Percentiles rank a stretch among this genome's conserved stretches.
Conservation (phyloP, 2,329 filamentous ascomycete genomes). For the Monosporascus sp. region DNA sequence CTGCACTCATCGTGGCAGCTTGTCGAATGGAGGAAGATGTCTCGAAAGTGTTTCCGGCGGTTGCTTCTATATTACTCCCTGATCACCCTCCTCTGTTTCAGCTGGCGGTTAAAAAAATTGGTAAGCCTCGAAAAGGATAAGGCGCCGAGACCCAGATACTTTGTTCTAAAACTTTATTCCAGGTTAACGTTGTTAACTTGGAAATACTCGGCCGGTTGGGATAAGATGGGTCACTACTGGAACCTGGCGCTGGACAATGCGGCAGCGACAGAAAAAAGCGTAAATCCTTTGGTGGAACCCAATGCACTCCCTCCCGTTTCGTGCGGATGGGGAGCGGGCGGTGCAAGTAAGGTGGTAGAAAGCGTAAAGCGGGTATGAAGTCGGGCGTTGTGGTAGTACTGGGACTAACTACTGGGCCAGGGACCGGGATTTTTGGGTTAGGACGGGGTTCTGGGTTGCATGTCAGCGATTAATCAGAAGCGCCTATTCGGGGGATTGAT, state of each 20-base stretch:
- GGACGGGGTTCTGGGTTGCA: too few species aligned
- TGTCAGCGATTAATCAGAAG: too few species aligned
- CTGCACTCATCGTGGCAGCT: conserved; percentile 55
- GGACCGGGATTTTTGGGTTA: too few species aligned
- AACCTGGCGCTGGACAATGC: neutral
- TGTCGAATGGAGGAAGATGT: neutral
- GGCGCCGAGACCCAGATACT: neutral
- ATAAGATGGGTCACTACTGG: neutral
- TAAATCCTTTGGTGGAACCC: neutral
- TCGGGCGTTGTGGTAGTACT: neutral
- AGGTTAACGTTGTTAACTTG: neutral
- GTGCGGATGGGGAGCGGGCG: neutral
- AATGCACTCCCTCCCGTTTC: neutral
- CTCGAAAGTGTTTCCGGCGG: neutral
- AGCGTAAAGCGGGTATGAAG: neutral
- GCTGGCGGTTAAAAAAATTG: neutral
- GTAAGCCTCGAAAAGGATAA: neutral
- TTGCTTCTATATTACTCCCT: too few species aligned
- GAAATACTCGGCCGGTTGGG: neutral
- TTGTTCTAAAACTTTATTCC: neutral
- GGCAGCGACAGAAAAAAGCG: neutral
- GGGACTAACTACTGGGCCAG: neutral
- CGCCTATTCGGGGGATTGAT: too few species aligned
- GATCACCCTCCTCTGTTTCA: neutral
- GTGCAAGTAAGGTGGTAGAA: neutral